Evolutionary conservation across 108 stramenopile genomes (phyloP).

Genomic region (Cylindrotheca closterium): DNA sequence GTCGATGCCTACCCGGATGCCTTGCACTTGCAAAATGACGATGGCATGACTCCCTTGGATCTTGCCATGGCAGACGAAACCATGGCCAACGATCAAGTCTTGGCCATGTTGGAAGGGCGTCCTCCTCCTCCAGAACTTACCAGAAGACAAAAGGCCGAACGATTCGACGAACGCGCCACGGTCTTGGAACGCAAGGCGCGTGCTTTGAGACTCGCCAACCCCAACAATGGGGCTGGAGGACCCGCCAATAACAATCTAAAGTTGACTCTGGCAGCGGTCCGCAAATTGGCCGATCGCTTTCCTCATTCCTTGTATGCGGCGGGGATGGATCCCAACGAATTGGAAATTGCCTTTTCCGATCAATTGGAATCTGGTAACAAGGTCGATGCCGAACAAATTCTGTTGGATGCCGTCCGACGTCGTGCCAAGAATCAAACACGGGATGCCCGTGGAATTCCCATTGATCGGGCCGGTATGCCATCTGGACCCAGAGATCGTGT

Average conservation of each 20-base stretch:
- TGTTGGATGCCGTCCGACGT: constrained; percentile 27
- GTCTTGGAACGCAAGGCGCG: constrained; percentile 84
- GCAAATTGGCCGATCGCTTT: constrained; percentile 75
- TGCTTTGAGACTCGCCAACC: constrained; percentile 25
- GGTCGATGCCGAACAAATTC: constrained; percentile 44
- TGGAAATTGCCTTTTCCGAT: constrained; percentile 70
- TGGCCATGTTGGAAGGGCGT: constrained; percentile 82
- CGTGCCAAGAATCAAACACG: constrained; percentile 33
- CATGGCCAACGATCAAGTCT: constrained; percentile 72
- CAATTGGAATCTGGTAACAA: constrained; percentile 76
- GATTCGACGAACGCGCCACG: constrained; percentile 65
- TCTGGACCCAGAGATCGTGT: constrained; percentile 85
- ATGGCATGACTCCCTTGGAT: constrained; percentile 84
- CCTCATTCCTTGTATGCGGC: constrained; percentile 83
- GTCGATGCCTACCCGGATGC: constrained; percentile 85
- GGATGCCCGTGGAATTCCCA: constrained; percentile 79
- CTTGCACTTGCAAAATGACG: constrained; percentile 82
- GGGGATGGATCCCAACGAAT: constrained; percentile 71
- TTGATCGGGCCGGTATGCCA: constrained; percentile 80
- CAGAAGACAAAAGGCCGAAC: constrained; percentile 66
- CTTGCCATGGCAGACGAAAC: constrained; percentile 87
- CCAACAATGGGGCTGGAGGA: constrained; percentile 35
- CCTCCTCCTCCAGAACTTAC: constrained; percentile 80
- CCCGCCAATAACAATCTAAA: constrained; percentile 75
- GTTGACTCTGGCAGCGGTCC: constrained; percentile 60